Conservation (phyloP, 2,329 filamentous ascomycete genomes). For the Intubia oerlemansii region DNA sequence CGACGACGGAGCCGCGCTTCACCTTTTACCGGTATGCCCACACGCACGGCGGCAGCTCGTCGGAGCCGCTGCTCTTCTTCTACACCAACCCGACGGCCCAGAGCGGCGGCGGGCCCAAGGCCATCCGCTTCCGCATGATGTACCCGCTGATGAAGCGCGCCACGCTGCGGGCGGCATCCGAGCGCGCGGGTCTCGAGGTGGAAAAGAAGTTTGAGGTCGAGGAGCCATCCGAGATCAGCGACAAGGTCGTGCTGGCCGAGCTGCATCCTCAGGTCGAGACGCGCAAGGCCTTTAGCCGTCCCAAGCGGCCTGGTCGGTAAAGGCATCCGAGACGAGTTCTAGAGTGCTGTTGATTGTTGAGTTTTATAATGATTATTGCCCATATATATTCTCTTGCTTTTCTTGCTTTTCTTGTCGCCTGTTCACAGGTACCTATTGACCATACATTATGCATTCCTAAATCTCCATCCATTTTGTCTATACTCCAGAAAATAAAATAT, state of each 20-base stretch:
- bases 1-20: constrained; percentile 49
- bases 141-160: constrained; percentile 53
- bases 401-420: too few relatives aligned
- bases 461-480: too few relatives aligned
- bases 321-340: too few relatives aligned
- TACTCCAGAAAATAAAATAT: too few relatives aligned
- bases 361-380: neutral
- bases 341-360: neutral
- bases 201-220: constrained; percentile 51
- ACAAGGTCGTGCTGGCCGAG: constrained; percentile 40
- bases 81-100: constrained; percentile 53
- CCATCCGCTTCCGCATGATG: constrained; percentile 68
- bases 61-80: constrained; percentile 50
- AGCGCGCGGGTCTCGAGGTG: constrained; percentile 40
- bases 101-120: constrained; percentile 26
- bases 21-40: constrained; percentile 53
- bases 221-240: constrained; percentile 49
- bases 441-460: too few relatives aligned
- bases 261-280: constrained; percentile 44
- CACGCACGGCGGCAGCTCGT: constrained; percentile 27
- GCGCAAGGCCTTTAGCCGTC: constrained; percentile 51
- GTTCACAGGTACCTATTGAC: too few relatives aligned
- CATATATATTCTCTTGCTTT: constrained; percentile 1
- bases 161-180: constrained; percentile 43
- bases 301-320: constrained; percentile 54